Evolutionary conservation across 495 filamentous ascomycete genomes (phyloP).

Genomic region (Xylaria curta): DNA sequence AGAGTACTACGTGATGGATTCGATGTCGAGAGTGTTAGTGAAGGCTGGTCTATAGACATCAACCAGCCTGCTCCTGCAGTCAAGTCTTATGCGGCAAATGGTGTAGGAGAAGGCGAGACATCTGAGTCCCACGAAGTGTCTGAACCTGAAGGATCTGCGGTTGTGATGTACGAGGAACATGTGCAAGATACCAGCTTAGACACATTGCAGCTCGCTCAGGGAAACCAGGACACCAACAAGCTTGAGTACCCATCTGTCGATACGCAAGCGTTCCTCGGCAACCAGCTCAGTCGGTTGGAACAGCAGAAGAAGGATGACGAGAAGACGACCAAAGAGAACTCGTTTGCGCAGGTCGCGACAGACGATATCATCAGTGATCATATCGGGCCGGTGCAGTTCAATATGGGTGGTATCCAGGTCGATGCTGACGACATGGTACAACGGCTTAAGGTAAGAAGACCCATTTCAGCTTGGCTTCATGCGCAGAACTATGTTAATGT

Average conservation of each 20-base stretch:
- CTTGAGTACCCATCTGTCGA: constrained; percentile 78
- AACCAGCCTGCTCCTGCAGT: constrained; percentile 54
- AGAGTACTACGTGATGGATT: constrained; percentile 92
- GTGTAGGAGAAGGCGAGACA: constrained; percentile 23
- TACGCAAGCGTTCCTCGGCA: constrained; percentile 77
- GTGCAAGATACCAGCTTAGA: constrained; percentile 75
- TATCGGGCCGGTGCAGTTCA: constrained; percentile 95
- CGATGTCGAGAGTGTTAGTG: constrained; percentile 84
- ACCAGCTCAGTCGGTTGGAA: constrained; percentile 77
- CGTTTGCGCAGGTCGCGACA: constrained; percentile 48
- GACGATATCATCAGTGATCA: constrained; percentile 79
- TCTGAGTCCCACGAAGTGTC: constrained; percentile 20
- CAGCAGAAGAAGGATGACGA: constrained; percentile 69
- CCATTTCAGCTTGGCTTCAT: neutral
- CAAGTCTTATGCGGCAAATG: constrained; percentile 36
- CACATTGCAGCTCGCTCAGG: constrained; percentile 58
- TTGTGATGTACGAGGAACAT: constrained; percentile 77
- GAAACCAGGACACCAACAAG: constrained; percentile 53
- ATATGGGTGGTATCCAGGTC: constrained; percentile 96
- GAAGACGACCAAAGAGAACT: constrained; percentile 59
- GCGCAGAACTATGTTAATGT: constrained; percentile 20
- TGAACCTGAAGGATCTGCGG: constrained; percentile 60
- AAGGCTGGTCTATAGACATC: constrained; percentile 84
- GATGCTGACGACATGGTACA: constrained; percentile 96
- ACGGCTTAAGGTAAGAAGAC: constrained; percentile 74